Base-by-base conservation (phyloP, 257 asterid genomes). In the Nicotiana tabacum region DNA sequence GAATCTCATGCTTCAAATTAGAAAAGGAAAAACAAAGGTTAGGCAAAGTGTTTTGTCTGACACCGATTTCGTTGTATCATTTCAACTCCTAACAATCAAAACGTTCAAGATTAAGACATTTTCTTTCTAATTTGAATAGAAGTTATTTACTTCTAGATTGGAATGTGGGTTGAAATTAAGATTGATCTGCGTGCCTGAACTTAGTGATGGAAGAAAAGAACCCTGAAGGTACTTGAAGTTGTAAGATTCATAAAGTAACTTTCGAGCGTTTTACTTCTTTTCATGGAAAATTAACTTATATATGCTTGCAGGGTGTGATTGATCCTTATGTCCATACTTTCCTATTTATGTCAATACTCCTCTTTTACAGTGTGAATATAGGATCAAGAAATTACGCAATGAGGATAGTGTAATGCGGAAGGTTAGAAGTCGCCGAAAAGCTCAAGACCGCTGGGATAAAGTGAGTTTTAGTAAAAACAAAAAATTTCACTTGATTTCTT, bases 391-490 rank as follows among this genome's bases (percentile, higher is more conserved):
- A 85, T 90, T 96, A 48, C 98, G 97, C 60, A 83, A 90, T 27
- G 99, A 96, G 87, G 99, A 96, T 84, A 88, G 83, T 74, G 82
- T 87, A 60, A 91, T 96, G 94, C 90, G 88, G 85, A 88, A 66
- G 72, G 92, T 93, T 78, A 92, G 92, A 86, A 92, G 76, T 85
- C 96, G 94, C 15, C 85, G 91, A 78, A 96, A 86, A 91, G 99
- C 99, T 79, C 95, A 88, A 87, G 94, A 87, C 17, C 92, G 81
- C 24, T 96, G 99, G 99, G 93, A 84, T 58, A 96, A 93, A 86
- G 99, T 96, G 87, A 90, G 92, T 86, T 77, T 62, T 86, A 53
- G 6, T 46, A 74, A 27, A 4, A 18, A 27, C 39, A 74, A 51
- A 48, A 46, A 4, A 29, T 12, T 6, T 74, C 66, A 27, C 43